Evolutionary conservation across 352 stramenopile species (phyloP).

Genomic region (Discostella stelligera): DNA sequence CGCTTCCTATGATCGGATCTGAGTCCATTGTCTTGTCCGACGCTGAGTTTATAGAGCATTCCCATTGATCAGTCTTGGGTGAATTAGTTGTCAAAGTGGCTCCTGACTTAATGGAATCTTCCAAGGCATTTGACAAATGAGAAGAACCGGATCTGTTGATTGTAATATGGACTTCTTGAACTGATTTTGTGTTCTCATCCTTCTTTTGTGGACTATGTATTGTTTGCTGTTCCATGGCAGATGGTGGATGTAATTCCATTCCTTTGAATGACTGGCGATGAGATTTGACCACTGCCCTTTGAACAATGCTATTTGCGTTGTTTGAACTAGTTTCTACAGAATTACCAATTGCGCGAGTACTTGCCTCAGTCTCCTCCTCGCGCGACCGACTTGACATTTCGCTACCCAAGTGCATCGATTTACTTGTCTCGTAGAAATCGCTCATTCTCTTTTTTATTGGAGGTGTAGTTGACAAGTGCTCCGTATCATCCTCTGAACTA

Average conservation of each 20-base stretch:
- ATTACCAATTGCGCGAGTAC: not conserved
- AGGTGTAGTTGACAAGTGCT: not conserved
- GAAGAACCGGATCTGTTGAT: not conserved
- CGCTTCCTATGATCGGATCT: conserved; percentile 35
- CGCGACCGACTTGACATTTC: not conserved
- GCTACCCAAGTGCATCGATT: not conserved
- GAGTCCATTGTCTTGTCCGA: not conserved
- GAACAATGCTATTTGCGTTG: too few relatives aligned
- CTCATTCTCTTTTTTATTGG: not conserved
- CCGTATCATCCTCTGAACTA: not conserved
- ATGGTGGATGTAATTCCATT: too few relatives aligned
- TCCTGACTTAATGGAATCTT: not conserved
- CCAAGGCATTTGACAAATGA: not conserved
- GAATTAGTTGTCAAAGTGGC: not conserved
- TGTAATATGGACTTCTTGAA: not conserved
- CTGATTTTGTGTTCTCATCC: not conserved
- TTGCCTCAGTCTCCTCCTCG: not conserved
- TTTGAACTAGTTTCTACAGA: too few relatives aligned
- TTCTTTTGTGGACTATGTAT: not conserved
- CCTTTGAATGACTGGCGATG: too few relatives aligned
- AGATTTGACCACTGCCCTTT: too few relatives aligned
- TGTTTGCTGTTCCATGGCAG: too few relatives aligned
- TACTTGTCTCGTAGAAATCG: not conserved
- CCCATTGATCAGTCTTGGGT: not conserved
- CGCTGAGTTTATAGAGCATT: not conserved